Conservation (phyloP, 139 green algal genomes). For the Chlorella vulgaris region DNA sequence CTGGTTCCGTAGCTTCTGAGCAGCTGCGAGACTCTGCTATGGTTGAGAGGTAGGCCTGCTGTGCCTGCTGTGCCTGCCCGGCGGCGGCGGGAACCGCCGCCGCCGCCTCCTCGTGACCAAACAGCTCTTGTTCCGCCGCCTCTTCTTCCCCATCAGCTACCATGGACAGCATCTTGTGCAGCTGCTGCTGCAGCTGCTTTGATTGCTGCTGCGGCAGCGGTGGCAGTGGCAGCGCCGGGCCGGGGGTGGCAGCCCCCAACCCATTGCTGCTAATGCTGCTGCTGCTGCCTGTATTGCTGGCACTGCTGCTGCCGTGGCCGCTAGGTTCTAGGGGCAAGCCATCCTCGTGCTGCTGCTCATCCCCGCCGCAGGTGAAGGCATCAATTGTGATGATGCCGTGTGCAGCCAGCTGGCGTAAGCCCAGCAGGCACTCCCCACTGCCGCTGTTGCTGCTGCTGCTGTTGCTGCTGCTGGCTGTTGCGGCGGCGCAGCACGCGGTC, state of each 20-base stretch:
- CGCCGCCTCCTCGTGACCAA: too few species aligned
- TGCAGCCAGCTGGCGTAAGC: not conserved
- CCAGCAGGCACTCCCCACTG: conserved; percentile 3
- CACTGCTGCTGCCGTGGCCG: not conserved
- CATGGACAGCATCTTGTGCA: not conserved
- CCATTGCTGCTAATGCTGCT: not conserved
- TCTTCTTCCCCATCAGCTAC: not conserved
- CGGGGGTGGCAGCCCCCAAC: not conserved
- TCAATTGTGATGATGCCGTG: conserved; percentile 23
- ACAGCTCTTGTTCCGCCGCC: not conserved
- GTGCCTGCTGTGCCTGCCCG: not conserved
- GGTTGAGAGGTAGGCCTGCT: too few species aligned
- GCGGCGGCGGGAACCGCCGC: too few species aligned
- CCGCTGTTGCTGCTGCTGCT: too few species aligned
- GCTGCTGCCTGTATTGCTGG: not conserved
- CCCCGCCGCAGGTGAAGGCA: not conserved
- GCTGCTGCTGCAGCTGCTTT: not conserved
- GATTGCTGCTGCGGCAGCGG: not conserved
- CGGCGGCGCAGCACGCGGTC: not conserved
- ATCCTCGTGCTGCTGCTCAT: not conserved
- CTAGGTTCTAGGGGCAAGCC: not conserved
- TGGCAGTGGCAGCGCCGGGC: not conserved
- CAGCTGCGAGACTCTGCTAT: too few species aligned
- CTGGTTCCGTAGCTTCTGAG: too few species aligned
- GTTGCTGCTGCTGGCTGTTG: too few species aligned